These are phyloP conservation scores for Malus hybrid DNA, from an alignment of 331 rosid species.

Conservation along the genomic window DNA sequence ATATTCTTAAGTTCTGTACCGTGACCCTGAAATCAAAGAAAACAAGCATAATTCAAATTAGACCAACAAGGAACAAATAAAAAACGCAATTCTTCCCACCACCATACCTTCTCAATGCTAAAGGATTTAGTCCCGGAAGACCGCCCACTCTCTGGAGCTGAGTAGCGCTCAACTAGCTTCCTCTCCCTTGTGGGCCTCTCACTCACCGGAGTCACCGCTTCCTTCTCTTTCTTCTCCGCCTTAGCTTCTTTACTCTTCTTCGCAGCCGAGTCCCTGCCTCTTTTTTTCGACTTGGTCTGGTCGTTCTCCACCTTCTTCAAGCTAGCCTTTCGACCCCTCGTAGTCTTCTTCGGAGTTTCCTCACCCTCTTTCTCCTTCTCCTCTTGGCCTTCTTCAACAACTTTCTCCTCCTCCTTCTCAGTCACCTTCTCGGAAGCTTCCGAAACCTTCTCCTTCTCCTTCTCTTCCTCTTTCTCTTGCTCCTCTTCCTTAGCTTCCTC, in stretches of 20 bases:
- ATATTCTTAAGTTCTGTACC: slow-evolving; percentile 86
- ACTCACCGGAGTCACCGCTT: slow-evolving; percentile 56
- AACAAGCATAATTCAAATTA: background rate
- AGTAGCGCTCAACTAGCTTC: slow-evolving; percentile 77
- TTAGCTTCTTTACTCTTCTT: slow-evolving; percentile 6
- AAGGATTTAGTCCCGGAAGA: slow-evolving; percentile 49
- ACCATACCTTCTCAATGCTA: slow-evolving; percentile 67
- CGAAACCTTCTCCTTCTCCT: slow-evolving; percentile 14
- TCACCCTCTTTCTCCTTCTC: background rate
- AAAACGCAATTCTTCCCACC: background rate
- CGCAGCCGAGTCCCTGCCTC: slow-evolving; percentile 11
- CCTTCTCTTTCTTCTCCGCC: slow-evolving; percentile 34
- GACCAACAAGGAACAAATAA: background rate
- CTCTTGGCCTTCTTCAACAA: background rate
- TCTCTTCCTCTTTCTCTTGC: background rate
- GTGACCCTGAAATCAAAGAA: slow-evolving; percentile 54
- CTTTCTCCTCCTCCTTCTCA: background rate
- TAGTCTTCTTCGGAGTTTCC: slow-evolving; percentile 11
- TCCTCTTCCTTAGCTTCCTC: slow-evolving; percentile 8
- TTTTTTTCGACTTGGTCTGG: slow-evolving; percentile 18
- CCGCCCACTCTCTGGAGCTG: slow-evolving; percentile 43
- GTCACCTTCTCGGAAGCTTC: background rate
- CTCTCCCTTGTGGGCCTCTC: slow-evolving; percentile 93
- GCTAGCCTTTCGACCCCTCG: background rate
- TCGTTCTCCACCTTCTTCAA: slow-evolving; percentile 5